phyloP scores from a whole-genome alignment of 2,329 filamentous ascomycete species.

The Fusarium nanum region DNA sequence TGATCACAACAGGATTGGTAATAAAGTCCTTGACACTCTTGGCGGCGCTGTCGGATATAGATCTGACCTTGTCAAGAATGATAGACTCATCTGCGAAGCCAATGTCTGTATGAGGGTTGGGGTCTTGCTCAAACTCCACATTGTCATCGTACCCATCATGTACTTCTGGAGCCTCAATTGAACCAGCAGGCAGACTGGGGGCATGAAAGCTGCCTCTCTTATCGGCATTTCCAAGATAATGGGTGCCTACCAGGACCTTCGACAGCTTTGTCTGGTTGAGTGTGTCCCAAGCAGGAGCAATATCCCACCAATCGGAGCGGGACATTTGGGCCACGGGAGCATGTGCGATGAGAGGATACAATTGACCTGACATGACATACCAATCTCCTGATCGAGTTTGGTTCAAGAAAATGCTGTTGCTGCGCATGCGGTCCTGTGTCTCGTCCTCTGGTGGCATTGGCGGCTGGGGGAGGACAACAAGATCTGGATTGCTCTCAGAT shows the following conservation, averaged over 20 bases:
- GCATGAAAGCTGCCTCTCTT: slow-evolving; percentile 51
- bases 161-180: slow-evolving; percentile 40
- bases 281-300: slow-evolving; percentile 54
- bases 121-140: slow-evolving; percentile 50
- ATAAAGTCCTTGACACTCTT: slow-evolving; percentile 66
- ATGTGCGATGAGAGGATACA: slow-evolving; percentile 86
- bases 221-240: slow-evolving; percentile 64
- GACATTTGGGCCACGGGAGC: slow-evolving; percentile 63
- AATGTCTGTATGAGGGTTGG: slow-evolving; percentile 45
- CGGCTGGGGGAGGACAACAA: slow-evolving; percentile 89
- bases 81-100: slow-evolving; percentile 52
- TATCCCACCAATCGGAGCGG: slow-evolving; percentile 61
- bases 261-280: slow-evolving; percentile 62
- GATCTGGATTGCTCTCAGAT: slow-evolving; percentile 73
- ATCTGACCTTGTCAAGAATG: slow-evolving; percentile 63
- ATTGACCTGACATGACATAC: slow-evolving; percentile 90
- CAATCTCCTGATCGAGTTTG: slow-evolving; percentile 87
- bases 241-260: slow-evolving; percentile 76
- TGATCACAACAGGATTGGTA: slow-evolving; percentile 64
- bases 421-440: slow-evolving; percentile 63
- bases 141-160: slow-evolving; percentile 32
- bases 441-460: slow-evolving; percentile 68
- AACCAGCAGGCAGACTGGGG: slow-evolving; percentile 53
- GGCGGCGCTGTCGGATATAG: slow-evolving; percentile 62
- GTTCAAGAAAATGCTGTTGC: slow-evolving; percentile 83